A percentile compares a stretch with the other conserved stretches of the same genome.
Conservation (phyloP, 2,329 filamentous ascomycete genomes). For the Aphanocladium album region DNA sequence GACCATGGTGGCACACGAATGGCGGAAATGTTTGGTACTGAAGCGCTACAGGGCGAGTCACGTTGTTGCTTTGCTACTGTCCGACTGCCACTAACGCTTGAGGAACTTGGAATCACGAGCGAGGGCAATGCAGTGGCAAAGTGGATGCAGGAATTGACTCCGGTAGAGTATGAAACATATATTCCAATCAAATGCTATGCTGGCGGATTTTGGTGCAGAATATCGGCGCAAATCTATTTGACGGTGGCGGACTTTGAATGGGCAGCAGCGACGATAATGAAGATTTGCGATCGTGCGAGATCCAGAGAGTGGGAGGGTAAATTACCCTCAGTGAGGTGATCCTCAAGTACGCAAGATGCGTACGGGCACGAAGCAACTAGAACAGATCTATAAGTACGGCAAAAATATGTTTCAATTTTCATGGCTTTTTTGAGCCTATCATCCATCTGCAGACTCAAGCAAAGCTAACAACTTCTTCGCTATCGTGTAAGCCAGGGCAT, state of each 20-base stretch:
- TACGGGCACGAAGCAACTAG: no score
- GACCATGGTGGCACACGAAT: conserved; percentile 50
- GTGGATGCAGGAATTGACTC: conserved; percentile 33
- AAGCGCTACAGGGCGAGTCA: background rate
- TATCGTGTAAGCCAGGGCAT: background rate
- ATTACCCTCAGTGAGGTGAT: background rate
- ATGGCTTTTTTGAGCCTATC: background rate
- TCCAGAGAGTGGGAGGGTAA: background rate
- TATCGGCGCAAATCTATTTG: conserved; percentile 65
- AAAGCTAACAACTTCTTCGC: background rate
- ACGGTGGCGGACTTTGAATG: conserved; percentile 61
- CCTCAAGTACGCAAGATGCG: no score
- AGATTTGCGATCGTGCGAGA: conserved; percentile 14
- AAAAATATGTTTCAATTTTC: background rate
- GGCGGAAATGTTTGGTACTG: conserved; percentile 44
- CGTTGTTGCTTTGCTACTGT: background rate
- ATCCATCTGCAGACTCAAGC: background rate
- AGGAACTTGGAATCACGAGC: conserved; percentile 41
- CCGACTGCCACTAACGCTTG: background rate
- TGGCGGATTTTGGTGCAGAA: conserved; percentile 53
- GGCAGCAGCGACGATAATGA: conserved; percentile 45
- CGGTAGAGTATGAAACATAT: conserved; percentile 49
- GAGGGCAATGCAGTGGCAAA: conserved; percentile 18
- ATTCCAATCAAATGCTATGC: conserved; percentile 52
- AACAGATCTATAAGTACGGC: background rate